Evolutionary conservation across 768 basidiomycete species (phyloP).

Genomic region (Wakefieldia striispora): DNA sequence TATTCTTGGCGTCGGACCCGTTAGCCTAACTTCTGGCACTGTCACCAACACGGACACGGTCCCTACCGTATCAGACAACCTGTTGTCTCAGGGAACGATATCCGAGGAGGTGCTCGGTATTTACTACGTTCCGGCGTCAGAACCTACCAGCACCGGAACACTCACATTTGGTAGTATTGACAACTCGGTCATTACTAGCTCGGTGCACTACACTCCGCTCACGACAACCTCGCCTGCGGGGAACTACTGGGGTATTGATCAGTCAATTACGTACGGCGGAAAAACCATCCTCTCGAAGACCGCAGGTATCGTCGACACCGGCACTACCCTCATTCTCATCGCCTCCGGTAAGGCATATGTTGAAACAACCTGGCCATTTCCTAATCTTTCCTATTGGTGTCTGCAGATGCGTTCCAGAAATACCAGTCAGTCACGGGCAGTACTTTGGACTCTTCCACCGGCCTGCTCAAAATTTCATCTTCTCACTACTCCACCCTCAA

Average conservation of each 20-base stretch:
- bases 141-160: constrained; percentile 16
- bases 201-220: constrained; percentile 19
- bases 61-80: constrained; percentile 36
- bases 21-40: not conserved
- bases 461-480: no score
- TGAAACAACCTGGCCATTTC: no score
- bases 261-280: constrained; percentile 3
- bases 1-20: not conserved
- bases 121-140: constrained; percentile 26
- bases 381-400: not conserved
- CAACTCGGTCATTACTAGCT: constrained; percentile 12
- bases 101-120: constrained; percentile 24
- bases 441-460: no score
- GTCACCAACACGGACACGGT: constrained; percentile 6
- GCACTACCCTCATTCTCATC: constrained; percentile 26
- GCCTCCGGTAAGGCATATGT: constrained; percentile 12
- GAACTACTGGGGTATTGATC: constrained; percentile 28
- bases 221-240: constrained; percentile 21
- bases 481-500: no score
- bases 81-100: constrained; percentile 29
- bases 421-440: no score
- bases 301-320: no score
- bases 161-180: constrained; percentile 26
- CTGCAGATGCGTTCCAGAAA: no score
- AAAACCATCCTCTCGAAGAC: not conserved